A percentile compares a stretch with the other conserved stretches of the same genome.
Evolutionary conservation across 1,284 basidiomycete species (phyloP).

Genomic region (Microbotryum scabiosae): DNA sequence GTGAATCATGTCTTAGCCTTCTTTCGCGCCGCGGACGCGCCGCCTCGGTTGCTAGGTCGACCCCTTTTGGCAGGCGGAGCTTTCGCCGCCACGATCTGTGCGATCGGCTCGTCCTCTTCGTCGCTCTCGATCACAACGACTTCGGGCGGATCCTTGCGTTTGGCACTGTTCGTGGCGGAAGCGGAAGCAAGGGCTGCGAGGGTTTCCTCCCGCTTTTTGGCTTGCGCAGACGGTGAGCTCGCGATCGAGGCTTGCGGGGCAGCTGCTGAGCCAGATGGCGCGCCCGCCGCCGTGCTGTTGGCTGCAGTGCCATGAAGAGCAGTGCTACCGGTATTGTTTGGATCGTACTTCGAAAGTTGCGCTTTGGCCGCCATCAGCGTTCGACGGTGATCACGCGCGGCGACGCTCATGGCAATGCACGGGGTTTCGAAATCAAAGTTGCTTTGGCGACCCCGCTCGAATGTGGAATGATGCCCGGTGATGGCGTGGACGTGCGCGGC

Average conservation of each 20-base stretch:
- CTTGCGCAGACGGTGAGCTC: background rate
- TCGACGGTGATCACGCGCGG: constrained; percentile 20
- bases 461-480: background rate
- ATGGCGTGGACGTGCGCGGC: background rate
- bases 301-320: background rate
- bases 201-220: background rate
- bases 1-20: constrained; percentile 1
- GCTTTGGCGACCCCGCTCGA: constrained; percentile 18
- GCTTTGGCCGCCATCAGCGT: constrained; percentile 6
- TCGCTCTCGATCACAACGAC: constrained; percentile 22
- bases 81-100: background rate
- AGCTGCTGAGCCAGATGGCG: background rate
- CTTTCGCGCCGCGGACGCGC: background rate
- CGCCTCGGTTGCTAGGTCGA: background rate
- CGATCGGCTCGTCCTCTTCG: constrained; percentile 10
- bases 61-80: background rate
- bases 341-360: constrained; percentile 1
- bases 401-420: constrained; percentile 16
- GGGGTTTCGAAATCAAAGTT: constrained; percentile 32
- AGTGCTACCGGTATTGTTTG: background rate
- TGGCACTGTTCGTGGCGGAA: constrained; percentile 9
- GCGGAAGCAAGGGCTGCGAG: background rate
- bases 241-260: background rate
- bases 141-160: constrained; percentile 7
- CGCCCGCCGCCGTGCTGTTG: background rate